Base-by-base conservation (phyloP, 2,329 filamentous ascomycete species). In the Penicillium sp. region DNA sequence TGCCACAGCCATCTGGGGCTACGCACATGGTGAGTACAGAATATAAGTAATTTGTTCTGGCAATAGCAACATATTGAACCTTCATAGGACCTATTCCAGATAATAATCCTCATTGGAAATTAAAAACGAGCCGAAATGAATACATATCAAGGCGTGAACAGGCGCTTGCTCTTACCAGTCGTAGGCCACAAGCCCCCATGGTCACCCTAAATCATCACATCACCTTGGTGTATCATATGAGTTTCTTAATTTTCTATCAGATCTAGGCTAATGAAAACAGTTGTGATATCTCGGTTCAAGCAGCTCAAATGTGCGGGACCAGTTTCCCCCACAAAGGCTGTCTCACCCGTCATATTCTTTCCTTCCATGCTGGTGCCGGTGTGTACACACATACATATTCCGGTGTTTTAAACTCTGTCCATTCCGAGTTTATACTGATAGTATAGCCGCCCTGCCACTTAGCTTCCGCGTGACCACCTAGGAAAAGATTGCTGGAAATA, bases 71-170 rank as follows among this genome's bases (percentile, higher is more conserved):
- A 29, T 43, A 52, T 9, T 33, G 0, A 35, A 4, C 4, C 15
- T 10, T n/a, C 8, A 43, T 25, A 52, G 49, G 49, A 27, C 49
- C 39, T 23, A 52, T 52, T 35, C 39, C 29, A 33, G 15, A n/a
- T n/a, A 12, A 44, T 6, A 25, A 44, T 36, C 27, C 29, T n/a
- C 15, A 43, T 9, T 17, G 35, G 23, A 31, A 31, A 12, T 31
- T 12, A 10, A 12, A n/a, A 6, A 8, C 3, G 21, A 23, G 21
- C 21, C 21, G 21, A 23, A 2, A 3, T 23, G 13, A 6, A 17
- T 2, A 3, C 1, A 10, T 13, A 12, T 1, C 38, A 10, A 39
- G 5, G 4, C 2, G 10, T 6, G 4, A 19, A 6, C 5, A 19
- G 8, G 10, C 1, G 12, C 38, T 6, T 39, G n/a, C 33, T 35